Evolutionary conservation across 116 monocot genomes (phyloP).

Genomic region (Posidonia oceanica): DNA sequence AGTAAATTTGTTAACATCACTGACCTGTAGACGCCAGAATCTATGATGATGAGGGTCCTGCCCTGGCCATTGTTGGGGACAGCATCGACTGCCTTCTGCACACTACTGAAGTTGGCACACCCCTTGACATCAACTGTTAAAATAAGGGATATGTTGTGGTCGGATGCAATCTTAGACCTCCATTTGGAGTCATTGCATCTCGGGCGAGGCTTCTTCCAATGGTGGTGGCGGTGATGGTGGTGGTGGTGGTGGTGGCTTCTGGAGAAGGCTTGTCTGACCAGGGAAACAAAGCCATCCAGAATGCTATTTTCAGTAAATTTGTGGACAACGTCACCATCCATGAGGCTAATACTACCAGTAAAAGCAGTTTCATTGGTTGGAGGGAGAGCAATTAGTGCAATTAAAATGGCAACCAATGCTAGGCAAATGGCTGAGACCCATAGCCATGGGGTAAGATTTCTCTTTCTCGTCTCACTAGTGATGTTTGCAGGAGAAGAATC

Average conservation of each 20-base stretch:
- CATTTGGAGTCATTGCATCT: conserved; percentile 23
- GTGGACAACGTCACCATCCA: not conserved
- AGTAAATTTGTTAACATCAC: not conserved
- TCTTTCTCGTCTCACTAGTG: not conserved
- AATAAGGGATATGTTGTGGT: conserved; percentile 27
- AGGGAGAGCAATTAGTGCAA: conserved; percentile 11
- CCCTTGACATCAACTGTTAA: conserved; percentile 45
- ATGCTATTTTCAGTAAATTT: not conserved
- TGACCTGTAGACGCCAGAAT: conserved; percentile 56
- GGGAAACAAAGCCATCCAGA: conserved; percentile 14
- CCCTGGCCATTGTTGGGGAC: conserved; percentile 37
- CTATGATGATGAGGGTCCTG: conserved; percentile 41
- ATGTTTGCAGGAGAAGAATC: not conserved
- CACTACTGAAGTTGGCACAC: conserved; percentile 53
- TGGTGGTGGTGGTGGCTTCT: conserved; percentile 13
- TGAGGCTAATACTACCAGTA: not conserved
- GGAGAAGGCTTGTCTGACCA: conserved; percentile 4
- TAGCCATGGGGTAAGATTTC: not conserved
- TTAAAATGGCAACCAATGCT: conserved; percentile 32
- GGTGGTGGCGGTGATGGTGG: not conserved
- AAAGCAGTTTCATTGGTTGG: not conserved
- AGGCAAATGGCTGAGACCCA: conserved; percentile 25
- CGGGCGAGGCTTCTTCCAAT: not conserved
- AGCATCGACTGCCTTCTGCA: conserved; percentile 59
- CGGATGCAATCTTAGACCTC: conserved; percentile 14